Base-by-base conservation (phyloP, 495 filamentous ascomycete genomes). In the Lophiotrema nucula region DNA sequence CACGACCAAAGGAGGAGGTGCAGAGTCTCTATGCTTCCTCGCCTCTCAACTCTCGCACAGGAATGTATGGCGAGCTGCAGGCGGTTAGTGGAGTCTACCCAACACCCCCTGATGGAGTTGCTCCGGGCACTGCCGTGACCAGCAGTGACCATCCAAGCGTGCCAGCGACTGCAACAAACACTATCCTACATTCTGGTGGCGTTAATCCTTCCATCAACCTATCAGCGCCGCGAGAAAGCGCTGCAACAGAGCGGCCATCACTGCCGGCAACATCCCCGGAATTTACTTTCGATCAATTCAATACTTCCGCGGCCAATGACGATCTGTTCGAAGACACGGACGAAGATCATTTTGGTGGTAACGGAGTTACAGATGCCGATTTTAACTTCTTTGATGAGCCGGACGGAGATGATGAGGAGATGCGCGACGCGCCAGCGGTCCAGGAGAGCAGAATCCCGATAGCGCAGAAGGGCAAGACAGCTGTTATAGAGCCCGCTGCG, bases 381-480 rank as follows among this genome's bases (percentile, higher is more conserved):
- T 96, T 96, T 71, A 92, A 82, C 70, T 96, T 95, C 67, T 96
- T 96, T 54, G 89, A 95, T 66, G 82, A 85, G 39, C 79, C 78
- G 4, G 77, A 72, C 44, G 68, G 79, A 19, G 75, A 73, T 8
- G 70, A 64, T 21, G 22, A 59, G 18, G 57, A 53, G 11, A 63
- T 62, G 42, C 11, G 25, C 15, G 46, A 51, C 31, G 47, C 50
- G 3, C 12, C 53, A 12, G 47, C 44, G 18, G 3, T 33, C 22
- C n/a, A 11, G 25, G 39, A 59, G 5, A 59, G 10, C 21, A n/a
- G n/a, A n/a, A 48, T 48, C 24, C 28, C 44, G 1, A 16, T 38
- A 21, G 6, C 16, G 24, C n/a, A 27, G 5, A 43, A 18, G n/a
- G 31, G 8, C 8, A 31, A 54, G 25, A 21, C 5, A 6, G 42